These are phyloP conservation scores for Cotoneaster glaucophyllus DNA, from an alignment of 306 rosid genomes.

Conservation along the genomic window DNA sequence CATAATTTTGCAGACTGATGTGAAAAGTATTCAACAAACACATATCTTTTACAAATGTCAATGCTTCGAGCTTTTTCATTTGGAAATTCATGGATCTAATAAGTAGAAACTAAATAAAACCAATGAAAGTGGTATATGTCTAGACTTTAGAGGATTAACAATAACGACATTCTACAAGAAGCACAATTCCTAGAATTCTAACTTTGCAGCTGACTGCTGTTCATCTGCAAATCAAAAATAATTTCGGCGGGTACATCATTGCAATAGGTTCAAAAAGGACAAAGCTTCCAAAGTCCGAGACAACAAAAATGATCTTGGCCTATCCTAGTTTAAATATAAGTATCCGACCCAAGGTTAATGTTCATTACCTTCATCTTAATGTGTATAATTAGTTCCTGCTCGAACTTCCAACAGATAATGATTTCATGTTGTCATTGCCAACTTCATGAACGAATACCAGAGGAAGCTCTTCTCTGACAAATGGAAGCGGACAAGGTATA, in stretches of 20 bases:
- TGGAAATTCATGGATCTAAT: neutral
- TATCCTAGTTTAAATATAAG: neutral
- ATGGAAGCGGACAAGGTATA: neutral
- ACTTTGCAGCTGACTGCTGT: neutral
- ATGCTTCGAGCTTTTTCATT: neutral
- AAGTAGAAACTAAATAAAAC: neutral
- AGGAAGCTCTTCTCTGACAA: constrained; percentile 59
- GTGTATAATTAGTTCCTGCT: constrained; percentile 21
- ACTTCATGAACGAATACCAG: constrained; percentile 52
- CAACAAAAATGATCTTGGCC: neutral
- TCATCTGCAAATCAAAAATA: neutral
- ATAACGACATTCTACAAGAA: neutral
- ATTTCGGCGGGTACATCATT: neutral
- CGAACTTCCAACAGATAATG: constrained; percentile 43
- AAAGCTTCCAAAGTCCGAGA: neutral
- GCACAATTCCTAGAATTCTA: neutral
- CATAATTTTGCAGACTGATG: neutral
- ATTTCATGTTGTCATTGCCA: constrained; percentile 20
- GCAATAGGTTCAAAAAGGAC: neutral
- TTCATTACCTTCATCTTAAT: constrained; percentile 27
- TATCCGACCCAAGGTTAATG: neutral
- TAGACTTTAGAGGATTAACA: neutral
- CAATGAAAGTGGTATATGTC: neutral
- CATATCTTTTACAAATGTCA: too few species aligned
- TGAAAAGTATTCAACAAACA: too few species aligned